These are phyloP conservation scores for Polymyxa betae DNA, from an alignment of 208 protist genomes.

Conservation along the genomic window DNA sequence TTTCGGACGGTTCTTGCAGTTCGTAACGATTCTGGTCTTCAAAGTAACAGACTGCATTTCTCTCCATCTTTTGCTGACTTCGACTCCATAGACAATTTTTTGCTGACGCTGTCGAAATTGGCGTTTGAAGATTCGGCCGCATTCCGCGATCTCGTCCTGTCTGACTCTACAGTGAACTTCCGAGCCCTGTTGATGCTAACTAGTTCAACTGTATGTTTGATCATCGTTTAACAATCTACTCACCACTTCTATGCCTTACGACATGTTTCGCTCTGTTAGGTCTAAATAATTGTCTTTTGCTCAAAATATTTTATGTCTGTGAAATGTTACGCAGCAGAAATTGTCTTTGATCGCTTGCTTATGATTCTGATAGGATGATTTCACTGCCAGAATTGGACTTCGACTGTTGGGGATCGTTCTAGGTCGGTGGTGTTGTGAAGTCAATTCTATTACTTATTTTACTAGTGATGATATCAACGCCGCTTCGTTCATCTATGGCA, in stretches of 20 bases:
- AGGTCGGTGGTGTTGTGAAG: background rate
- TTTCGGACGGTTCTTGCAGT: background rate
- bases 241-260: no score
- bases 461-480: background rate
- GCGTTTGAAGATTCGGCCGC: background rate
- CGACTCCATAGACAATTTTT: background rate
- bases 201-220: background rate
- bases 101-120: slow-evolving; percentile 11
- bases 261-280: no score
- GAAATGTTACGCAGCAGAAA: no score
- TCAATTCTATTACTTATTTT: no score
- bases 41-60: background rate
- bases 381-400: background rate
- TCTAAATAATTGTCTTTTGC: no score
- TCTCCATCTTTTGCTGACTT: background rate
- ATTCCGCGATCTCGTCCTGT: slow-evolving; percentile 6
- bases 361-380: background rate
- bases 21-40: background rate
- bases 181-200: background rate
- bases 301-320: no score
- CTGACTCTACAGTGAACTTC: background rate
- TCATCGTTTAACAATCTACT: no score
- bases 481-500: background rate
- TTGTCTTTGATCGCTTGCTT: background rate
- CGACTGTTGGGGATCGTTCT: slow-evolving; percentile 24